Evolutionary conservation across 2,329 filamentous ascomycete species (phyloP), one percentile per base, ranked within the genome.

Genomic region (Fusarium sp.): DNA sequence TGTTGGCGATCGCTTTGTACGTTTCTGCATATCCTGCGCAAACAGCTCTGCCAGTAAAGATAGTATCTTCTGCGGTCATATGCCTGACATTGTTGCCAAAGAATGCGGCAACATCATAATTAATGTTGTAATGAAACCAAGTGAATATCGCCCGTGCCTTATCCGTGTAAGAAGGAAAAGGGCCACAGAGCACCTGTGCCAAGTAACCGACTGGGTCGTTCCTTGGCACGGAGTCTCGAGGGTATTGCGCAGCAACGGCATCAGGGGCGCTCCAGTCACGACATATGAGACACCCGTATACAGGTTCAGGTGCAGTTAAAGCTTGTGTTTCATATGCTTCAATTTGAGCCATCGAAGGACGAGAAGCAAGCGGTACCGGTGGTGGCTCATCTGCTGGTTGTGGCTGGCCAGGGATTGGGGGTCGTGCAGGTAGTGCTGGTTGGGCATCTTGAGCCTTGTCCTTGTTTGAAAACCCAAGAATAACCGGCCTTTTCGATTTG

Each of bases 121-220:
- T 86, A 61, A 99, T 90, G 74, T 98, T 98, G 79, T 98, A 90
- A 80, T 98, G 95, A 42, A 94, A 89, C 96, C 96, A 99, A 2
- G 92, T 93, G 77, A 98, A 98, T 63, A 99, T 93, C 4, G 90
- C 93, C 28, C 96, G 88, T 4, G 96, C 95, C 81, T 98, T 98
- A 79, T 98, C 95, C 0, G 95, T 97, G 2, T 84, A 82, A 1
- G 93, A 97, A 1, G 89, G 81, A 76, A 98, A 98, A 0, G 92
- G 91, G 6, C 86, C 84, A 60, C 93, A 97, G 21, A 98, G 86
- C 53, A 92, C 88, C 53, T 88, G 86, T 0, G 94, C 94, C 25
- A 99, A 85, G 82, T 92, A 92, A 21, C 86, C 88, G 6, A 96
- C 83, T 0, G 91, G 89, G 45, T 89, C 85, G 18, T 83, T 80